phyloP scores from a whole-genome alignment of 2,329 filamentous ascomycete genomes.

The Fusarium beomiforme region DNA sequence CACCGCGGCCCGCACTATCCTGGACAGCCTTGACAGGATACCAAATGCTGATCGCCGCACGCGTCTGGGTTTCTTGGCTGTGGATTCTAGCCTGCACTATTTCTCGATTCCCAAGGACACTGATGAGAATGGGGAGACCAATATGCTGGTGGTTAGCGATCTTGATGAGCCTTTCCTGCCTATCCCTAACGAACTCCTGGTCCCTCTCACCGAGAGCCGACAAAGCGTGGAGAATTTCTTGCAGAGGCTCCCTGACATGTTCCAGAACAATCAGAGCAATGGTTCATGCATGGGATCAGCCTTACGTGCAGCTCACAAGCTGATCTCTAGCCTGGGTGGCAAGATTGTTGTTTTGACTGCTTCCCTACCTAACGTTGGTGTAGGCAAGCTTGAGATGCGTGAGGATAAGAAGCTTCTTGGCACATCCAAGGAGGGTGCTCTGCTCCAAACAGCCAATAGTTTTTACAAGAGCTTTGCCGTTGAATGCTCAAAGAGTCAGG shows the following conservation, averaged over 20 bases:
- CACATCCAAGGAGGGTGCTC: slow-evolving; percentile 87
- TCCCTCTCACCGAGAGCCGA: slow-evolving; percentile 88
- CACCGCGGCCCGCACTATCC: slow-evolving; percentile 90
- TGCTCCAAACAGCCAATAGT: slow-evolving; percentile 91
- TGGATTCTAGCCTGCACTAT: slow-evolving; percentile 94
- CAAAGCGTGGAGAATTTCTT: slow-evolving; percentile 93
- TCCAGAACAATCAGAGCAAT: slow-evolving; percentile 90
- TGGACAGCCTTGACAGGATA: slow-evolving; percentile 95
- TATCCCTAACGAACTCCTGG: slow-evolving; percentile 89
- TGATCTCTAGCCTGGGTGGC: slow-evolving; percentile 92
- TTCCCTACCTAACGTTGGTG: slow-evolving; percentile 88
- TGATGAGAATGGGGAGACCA: slow-evolving; percentile 84
- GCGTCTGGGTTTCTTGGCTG: slow-evolving; percentile 91
- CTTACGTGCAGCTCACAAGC: slow-evolving; percentile 90
- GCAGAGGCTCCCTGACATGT: slow-evolving; percentile 93
- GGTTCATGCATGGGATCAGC: slow-evolving; percentile 96
- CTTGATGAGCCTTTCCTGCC: slow-evolving; percentile 96
- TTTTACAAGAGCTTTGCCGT: slow-evolving; percentile 99
- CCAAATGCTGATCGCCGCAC: slow-evolving; percentile 97
- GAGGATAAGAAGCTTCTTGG: slow-evolving; percentile 97
- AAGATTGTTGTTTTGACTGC: slow-evolving; percentile 94
- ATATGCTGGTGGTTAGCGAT: slow-evolving; percentile 94
- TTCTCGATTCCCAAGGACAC: slow-evolving; percentile 92
- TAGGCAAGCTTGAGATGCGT: slow-evolving; percentile 89
- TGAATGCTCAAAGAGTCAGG: slow-evolving; percentile 98